These are phyloP conservation scores for Parmelia sp. DNA, from an alignment of 495 filamentous ascomycete genomes.

Conservation along the genomic window DNA sequence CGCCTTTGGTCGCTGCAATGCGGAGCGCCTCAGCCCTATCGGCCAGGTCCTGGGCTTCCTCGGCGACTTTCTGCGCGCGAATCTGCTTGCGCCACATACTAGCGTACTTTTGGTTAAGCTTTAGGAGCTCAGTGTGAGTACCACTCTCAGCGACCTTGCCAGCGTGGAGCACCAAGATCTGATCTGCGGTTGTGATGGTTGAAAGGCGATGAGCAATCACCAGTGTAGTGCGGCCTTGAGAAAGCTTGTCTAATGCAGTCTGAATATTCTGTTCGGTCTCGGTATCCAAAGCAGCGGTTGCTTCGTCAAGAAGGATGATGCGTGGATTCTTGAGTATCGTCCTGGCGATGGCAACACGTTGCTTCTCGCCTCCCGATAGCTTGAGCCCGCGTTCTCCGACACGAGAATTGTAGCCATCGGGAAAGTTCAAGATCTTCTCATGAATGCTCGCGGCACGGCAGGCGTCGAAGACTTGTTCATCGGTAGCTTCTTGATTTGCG, in stretches of 20 bases:
- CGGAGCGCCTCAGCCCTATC: conserved; percentile 43
- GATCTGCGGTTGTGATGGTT: conserved; percentile 90
- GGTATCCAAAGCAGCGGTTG: conserved; percentile 89
- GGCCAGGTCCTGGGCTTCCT: conserved; percentile 58
- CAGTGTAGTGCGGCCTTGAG: conserved; percentile 76
- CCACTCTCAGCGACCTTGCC: conserved; percentile 79
- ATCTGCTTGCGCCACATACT: conserved; percentile 97
- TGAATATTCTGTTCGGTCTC: conserved; percentile 97
- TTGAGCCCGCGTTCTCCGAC: conserved; percentile 92
- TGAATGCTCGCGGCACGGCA: conserved; percentile 91
- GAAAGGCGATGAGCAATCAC: conserved; percentile 85
- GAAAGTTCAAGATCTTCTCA: conserved; percentile 89
- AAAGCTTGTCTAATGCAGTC: conserved; percentile 69
- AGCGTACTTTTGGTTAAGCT: conserved; percentile 69
- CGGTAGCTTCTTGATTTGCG: conserved; percentile 75
- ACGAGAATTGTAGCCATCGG: conserved; percentile 84
- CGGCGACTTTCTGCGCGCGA: conserved; percentile 74
- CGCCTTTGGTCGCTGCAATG: conserved; percentile 35
- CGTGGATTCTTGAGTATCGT: conserved; percentile 94
- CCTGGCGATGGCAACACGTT: conserved; percentile 92
- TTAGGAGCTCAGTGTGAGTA: conserved; percentile 78
- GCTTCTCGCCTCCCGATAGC: conserved; percentile 92
- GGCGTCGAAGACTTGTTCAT: conserved; percentile 84
- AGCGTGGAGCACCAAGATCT: conserved; percentile 85
- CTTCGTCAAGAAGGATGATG: conserved; percentile 94